Conservation (phyloP, 23 red algal genomes). For the Gracilaria gracilis region DNA sequence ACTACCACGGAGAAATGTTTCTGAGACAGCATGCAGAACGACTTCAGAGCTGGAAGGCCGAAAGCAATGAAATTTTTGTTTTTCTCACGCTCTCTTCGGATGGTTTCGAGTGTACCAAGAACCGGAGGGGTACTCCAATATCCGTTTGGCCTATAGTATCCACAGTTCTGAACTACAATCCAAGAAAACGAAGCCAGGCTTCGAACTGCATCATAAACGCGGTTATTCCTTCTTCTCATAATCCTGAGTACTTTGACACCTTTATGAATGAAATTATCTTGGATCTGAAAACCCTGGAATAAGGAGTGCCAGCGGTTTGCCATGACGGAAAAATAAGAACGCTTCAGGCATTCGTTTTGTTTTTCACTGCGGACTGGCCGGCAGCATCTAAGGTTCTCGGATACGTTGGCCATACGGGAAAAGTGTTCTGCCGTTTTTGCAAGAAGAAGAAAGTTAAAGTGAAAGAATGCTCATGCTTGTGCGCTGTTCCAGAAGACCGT, state of each 20-base stretch:
- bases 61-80: constrained; percentile 11
- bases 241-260: constrained; percentile 20
- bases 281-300: constrained; percentile 15
- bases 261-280: constrained; percentile 7
- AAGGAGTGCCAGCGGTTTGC: not conserved
- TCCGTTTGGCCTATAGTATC: constrained; percentile 3
- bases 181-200: not conserved
- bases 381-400: constrained; percentile 25
- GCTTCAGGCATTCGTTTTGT: constrained; percentile 1
- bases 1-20: constrained; percentile 13
- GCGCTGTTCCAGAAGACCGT: not conserved
- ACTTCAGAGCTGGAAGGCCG: not conserved
- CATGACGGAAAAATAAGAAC: constrained; percentile 1
- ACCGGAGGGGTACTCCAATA: not conserved
- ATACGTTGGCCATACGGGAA: not conserved
- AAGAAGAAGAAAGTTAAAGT: not conserved
- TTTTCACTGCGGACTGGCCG: constrained; percentile 1
- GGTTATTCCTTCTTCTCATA: not conserved
- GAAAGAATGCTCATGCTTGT: not conserved
- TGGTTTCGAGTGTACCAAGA: constrained; percentile 2
- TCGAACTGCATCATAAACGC: not conserved
- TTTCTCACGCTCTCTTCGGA: constrained; percentile 28
- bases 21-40: not conserved
- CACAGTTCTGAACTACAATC: not conserved
- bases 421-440: constrained; percentile 6